Percentiles rank a stretch among this genome's conserved stretches.
phyloP scores from a whole-genome alignment of 2,329 filamentous ascomycete genomes.

The Thelonectria blattea region DNA sequence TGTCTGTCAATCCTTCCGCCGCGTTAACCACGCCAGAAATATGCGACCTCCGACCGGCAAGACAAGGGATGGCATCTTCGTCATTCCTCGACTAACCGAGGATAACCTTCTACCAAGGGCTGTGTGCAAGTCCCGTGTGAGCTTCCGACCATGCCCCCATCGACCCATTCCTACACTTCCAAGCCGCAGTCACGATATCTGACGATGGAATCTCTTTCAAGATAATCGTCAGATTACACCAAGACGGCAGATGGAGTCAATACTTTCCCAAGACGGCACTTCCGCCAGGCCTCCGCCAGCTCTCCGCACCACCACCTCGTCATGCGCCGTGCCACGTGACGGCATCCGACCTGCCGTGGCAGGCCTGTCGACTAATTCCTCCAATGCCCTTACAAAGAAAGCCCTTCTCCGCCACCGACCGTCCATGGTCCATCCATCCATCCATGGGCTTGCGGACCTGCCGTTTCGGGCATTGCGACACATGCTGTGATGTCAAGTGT shows the following conservation, averaged over 20 bases:
- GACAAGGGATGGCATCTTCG: slow-evolving; percentile 1
- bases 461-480: slow-evolving; percentile 13
- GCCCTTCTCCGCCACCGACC: neutral
- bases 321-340: slow-evolving; percentile 14
- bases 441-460: slow-evolving; percentile 8
- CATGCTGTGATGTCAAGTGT: slow-evolving; percentile 20
- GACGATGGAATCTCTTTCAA: neutral
- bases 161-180: neutral
- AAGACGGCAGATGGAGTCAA: neutral
- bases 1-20: neutral
- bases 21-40: slow-evolving; percentile 14
- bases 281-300: slow-evolving; percentile 4
- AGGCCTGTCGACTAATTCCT: neutral
- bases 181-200: neutral
- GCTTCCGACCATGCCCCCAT: neutral
- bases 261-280: neutral
- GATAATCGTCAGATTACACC: neutral
- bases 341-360: neutral
- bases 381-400: neutral
- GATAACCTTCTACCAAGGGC: neutral
- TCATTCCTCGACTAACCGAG: neutral
- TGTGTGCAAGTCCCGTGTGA: slow-evolving; percentile 1
- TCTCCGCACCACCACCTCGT: neutral
- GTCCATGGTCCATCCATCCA: neutral
- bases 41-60: neutral